These are phyloP conservation scores for Pouteria glomerata DNA, from an alignment of 148 eudicot genomes.

Conservation along the genomic window DNA sequence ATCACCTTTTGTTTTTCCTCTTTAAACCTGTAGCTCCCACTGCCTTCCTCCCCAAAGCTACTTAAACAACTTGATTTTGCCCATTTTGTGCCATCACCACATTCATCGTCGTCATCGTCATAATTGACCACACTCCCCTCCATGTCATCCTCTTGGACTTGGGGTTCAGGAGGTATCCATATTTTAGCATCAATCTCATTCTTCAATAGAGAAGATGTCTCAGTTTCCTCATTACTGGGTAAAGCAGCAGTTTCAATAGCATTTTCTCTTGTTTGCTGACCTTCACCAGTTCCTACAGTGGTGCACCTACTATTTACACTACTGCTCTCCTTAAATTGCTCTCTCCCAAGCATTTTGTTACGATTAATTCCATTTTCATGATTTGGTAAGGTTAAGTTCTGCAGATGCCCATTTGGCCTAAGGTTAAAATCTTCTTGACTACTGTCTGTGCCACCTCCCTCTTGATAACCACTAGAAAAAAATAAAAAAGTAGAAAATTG, in stretches of 20 bases:
- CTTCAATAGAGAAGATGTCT: conserved; percentile 19
- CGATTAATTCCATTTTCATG: conserved; percentile 15
- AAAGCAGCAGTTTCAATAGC: conserved; percentile 16
- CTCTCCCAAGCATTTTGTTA: background rate
- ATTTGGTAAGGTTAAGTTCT: conserved; percentile 18
- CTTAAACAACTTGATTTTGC: conserved; percentile 53
- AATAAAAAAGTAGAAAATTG: too few species aligned
- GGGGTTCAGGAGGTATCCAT: conserved; percentile 90
- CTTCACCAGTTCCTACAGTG: conserved; percentile 4
- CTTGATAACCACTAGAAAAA: conserved; percentile 27
- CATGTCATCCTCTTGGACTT: conserved; percentile 49
- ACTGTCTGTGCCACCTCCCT: conserved; percentile 25
- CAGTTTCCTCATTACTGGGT: conserved; percentile 31
- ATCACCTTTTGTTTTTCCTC: conserved; percentile 57
- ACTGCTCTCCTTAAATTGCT: conserved; percentile 5
- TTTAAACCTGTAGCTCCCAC: conserved; percentile 38
- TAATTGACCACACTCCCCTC: conserved; percentile 43
- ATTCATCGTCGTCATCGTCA: conserved; percentile 77
- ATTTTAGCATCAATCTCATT: conserved; percentile 41
- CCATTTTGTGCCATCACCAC: conserved; percentile 56
- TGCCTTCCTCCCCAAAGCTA: conserved; percentile 39
- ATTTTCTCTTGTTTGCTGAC: conserved; percentile 10
- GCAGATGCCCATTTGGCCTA: conserved; percentile 17
- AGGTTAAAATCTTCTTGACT: conserved; percentile 18
- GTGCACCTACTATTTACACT: conserved; percentile 9